Evolutionary conservation across 805 yeast species (phyloP), one percentile per base, ranked within the genome.

Genomic region (Wickerhamomyces bovis): DNA sequence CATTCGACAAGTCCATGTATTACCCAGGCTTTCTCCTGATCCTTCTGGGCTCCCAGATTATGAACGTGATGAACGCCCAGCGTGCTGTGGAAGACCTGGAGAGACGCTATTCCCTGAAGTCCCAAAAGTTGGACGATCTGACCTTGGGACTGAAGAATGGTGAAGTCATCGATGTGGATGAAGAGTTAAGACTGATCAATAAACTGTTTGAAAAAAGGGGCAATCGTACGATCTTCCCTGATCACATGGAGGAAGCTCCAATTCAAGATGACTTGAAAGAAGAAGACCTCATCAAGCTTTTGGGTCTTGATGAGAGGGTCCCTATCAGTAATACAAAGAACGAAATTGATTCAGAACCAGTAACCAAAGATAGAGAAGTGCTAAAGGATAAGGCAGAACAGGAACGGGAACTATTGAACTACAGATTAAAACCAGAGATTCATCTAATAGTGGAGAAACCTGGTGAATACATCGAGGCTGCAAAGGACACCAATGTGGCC

Each of bases 11-110:
- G 40, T 52, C 70, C 2, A 56, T 68, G 54, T 47, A 67, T 13
- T 68, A 72, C 38, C 70, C 77, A 15, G 58, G 70, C 6, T 42
- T 73, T 11, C 67, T 74, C 21, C 60, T 75, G 2, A 65, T 77
- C 6, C 53, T 74, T 12, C 70, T 75, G 38, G 72, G 78, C 1
- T 71, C 79, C 1, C 69, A 75, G 53, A 63, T 77, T 9, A 68
- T 73, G 50, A 70, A 73, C 55, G 69, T 76, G 19, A 71, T 72
- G 44, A 68, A 70, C 35, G 61, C 67, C 26, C 69, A 73, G 44
- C 67, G 71, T 35, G 64, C 64, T 13, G 58, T 62, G 25, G 68
- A 68, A 7, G 74, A 69, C 20, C 52, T 75, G 53, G 71, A 68
- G 21, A 58, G 67, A 36, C 58, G 71, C 13, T 66, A 71, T 50